phyloP scores from a whole-genome alignment of 345 rosid genomes.

The Salix koriyanagi region DNA sequence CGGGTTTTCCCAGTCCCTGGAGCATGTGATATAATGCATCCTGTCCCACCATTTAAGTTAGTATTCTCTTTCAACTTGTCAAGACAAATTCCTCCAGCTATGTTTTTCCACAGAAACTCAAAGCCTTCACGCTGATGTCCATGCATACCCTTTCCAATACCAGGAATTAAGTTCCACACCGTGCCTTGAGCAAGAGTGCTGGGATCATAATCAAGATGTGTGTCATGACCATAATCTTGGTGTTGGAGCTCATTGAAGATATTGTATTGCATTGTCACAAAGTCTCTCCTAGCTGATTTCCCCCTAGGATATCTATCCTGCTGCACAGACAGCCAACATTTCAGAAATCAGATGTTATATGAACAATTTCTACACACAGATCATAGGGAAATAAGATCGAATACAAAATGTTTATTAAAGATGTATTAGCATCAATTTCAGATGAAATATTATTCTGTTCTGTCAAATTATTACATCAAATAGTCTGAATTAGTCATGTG shows the following conservation, averaged over 20 bases:
- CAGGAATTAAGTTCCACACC: constrained; percentile 70
- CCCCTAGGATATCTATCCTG: constrained; percentile 18
- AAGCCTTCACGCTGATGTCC: constrained; percentile 77
- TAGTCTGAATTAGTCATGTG: no score
- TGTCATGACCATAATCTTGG: constrained; percentile 5
- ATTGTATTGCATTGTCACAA: constrained; percentile 5
- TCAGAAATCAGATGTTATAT: constrained; percentile 8
- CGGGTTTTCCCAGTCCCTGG: constrained; percentile 91
- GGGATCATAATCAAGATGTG: constrained; percentile 8
- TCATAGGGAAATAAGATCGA: no score
- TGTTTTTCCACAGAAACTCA: constrained; percentile 70
- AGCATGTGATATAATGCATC: constrained; percentile 81
- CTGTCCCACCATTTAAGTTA: constrained; percentile 30
- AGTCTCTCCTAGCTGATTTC: constrained; percentile 19
- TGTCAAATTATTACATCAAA: no score
- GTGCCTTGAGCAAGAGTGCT: constrained; percentile 29
- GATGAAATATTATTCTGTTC: no score
- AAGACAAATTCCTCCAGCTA: constrained; percentile 55
- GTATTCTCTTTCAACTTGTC: constrained; percentile 39
- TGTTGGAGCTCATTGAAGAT: constrained; percentile 8
- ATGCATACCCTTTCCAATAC: constrained; percentile 41
- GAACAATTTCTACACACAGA: neutral
- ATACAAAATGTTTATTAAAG: no score
- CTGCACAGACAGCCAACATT: constrained; percentile 19
- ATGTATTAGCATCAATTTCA: no score